phyloP scores from a whole-genome alignment of 2,329 filamentous ascomycete species.

The Verruconis gallopava region DNA sequence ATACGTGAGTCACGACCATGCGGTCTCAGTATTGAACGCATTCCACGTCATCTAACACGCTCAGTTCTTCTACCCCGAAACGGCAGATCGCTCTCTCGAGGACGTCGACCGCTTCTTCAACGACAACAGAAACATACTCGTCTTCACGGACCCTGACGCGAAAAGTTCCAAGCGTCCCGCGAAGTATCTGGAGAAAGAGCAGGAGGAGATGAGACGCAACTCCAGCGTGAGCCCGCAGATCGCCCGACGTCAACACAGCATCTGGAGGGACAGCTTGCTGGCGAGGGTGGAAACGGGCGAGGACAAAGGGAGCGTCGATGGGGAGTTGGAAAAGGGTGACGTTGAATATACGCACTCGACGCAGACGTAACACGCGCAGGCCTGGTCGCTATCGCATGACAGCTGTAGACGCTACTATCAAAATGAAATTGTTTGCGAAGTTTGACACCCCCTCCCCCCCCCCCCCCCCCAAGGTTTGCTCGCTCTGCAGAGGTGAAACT shows the following conservation, averaged over 20 bases:
- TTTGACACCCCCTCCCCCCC: too few relatives aligned
- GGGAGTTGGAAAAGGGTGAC: too few relatives aligned
- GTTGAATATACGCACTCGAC: too few relatives aligned
- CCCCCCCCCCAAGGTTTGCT: too few relatives aligned
- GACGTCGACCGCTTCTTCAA: constrained; percentile 10
- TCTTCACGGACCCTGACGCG: constrained; percentile 7
- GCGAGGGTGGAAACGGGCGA: too few relatives aligned
- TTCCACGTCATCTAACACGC: neutral
- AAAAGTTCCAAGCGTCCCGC: constrained; percentile 3
- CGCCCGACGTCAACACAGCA: neutral
- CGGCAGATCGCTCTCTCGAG: constrained; percentile 8
- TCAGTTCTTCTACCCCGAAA: constrained; percentile 15
- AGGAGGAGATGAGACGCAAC: constrained; percentile 4
- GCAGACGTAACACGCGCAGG: too few relatives aligned
- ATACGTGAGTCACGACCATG: constrained; percentile 27
- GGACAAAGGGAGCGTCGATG: too few relatives aligned
- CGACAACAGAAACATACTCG: constrained; percentile 8
- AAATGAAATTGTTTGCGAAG: too few relatives aligned
- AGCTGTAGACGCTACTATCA: too few relatives aligned
- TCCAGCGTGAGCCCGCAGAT: neutral
- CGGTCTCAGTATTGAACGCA: too few relatives aligned
- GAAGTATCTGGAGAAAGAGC: constrained; percentile 4
- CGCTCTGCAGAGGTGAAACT: too few relatives aligned
- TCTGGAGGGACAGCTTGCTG: neutral
- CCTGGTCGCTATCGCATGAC: too few relatives aligned